These are phyloP conservation scores for Dioszegia crocea DNA, from an alignment of 768 basidiomycete genomes.

Conservation along the genomic window DNA sequence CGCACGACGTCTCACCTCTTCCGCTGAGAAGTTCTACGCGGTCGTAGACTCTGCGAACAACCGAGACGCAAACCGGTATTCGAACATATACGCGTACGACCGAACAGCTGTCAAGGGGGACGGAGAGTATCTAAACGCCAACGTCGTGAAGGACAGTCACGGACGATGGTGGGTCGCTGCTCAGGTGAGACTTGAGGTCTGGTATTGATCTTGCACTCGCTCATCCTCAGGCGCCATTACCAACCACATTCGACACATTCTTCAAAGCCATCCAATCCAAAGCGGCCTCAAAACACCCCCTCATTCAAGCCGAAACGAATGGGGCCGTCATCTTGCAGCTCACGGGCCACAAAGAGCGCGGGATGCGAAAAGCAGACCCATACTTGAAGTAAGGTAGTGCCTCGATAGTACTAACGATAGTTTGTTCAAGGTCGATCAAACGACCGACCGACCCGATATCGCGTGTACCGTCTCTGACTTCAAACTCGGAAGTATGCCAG, in stretches of 20 bases:
- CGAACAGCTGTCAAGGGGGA: slow-evolving; percentile 40
- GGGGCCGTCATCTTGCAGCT: slow-evolving; percentile 47
- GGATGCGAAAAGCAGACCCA: slow-evolving; percentile 44
- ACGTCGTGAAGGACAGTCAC: slow-evolving; percentile 39
- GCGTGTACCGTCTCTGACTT: not conserved
- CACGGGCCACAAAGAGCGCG: slow-evolving; percentile 43
- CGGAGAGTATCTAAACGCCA: slow-evolving; percentile 47
- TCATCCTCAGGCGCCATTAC: slow-evolving; percentile 43
- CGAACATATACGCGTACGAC: slow-evolving; percentile 46
- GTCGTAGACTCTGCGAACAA: slow-evolving; percentile 25
- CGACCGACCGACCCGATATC: slow-evolving; percentile 2
- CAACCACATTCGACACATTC: slow-evolving; percentile 37
- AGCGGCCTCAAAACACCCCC: slow-evolving; percentile 29
- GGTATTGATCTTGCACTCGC: not conserved
- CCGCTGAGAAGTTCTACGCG: slow-evolving; percentile 29
- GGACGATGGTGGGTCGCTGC: slow-evolving; percentile 47
- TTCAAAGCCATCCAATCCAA: slow-evolving; percentile 32
- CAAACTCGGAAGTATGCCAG: slow-evolving; percentile 1
- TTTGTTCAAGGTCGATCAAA: not conserved
- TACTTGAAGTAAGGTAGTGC: slow-evolving; percentile 22
- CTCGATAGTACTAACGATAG: not conserved
- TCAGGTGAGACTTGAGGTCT: slow-evolving; percentile 35
- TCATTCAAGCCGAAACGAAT: slow-evolving; percentile 7
- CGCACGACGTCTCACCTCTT: not conserved
- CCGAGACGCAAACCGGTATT: slow-evolving; percentile 37